phyloP scores from a whole-genome alignment of 768 basidiomycete species.

The Leucogyrophana mollusca region DNA sequence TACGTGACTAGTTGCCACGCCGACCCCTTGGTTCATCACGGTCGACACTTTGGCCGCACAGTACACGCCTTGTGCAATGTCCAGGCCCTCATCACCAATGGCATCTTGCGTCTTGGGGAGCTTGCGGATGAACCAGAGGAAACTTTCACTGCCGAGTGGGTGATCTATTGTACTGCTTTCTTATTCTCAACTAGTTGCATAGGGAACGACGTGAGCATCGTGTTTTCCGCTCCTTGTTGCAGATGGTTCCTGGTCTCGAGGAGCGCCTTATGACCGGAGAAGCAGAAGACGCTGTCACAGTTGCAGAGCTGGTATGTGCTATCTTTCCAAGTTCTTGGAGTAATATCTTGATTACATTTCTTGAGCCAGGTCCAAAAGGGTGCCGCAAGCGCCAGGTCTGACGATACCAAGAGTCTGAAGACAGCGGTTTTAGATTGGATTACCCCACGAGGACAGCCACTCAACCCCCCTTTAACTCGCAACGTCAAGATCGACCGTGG shows the following conservation, averaged over 20 bases:
- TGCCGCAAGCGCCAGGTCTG: slow-evolving; percentile 11
- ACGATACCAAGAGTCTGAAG: slow-evolving; percentile 6
- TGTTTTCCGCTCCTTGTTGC: slow-evolving; percentile 12
- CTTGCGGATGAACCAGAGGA: slow-evolving; percentile 3
- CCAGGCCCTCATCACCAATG: slow-evolving; percentile 13
- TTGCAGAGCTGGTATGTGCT: slow-evolving; percentile 14
- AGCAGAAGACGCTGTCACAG: slow-evolving; percentile 10
- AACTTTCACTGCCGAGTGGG: not conserved
- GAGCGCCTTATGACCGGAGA: slow-evolving; percentile 9
- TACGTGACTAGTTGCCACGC: too few species aligned
- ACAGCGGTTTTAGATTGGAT: slow-evolving; percentile 14
- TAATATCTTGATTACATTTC: not conserved
- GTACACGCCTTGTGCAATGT: slow-evolving; percentile 7
- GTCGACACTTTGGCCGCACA: slow-evolving; percentile 6
- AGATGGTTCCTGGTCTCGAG: slow-evolving; percentile 14
- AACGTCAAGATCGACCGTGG: slow-evolving; percentile 13
- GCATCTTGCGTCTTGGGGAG: slow-evolving; percentile 8
- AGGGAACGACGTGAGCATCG: slow-evolving; percentile 14
- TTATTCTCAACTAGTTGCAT: not conserved
- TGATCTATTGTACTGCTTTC: not conserved
- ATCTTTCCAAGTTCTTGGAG: not conserved
- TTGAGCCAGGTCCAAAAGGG: slow-evolving; percentile 20
- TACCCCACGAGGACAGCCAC: slow-evolving; percentile 8
- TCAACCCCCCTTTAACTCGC: slow-evolving; percentile 10
- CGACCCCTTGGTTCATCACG: slow-evolving; percentile 6